Conservation (phyloP, 1,284 basidiomycete genomes). For the Papiliotrema nemorosa region DNA sequence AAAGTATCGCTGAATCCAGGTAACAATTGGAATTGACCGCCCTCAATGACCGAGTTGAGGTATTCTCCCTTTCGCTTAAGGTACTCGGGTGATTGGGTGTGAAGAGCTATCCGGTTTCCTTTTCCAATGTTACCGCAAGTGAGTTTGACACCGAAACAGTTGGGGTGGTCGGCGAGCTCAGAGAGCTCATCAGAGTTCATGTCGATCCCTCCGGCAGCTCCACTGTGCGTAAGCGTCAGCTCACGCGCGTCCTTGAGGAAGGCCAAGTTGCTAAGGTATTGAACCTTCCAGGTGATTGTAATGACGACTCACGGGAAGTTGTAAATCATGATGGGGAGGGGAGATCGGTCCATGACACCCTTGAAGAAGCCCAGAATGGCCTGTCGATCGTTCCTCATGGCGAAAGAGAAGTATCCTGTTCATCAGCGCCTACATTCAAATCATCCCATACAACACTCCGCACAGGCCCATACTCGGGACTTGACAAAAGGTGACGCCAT, state of each 20-base stretch:
- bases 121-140: conserved; percentile 84
- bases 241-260: background rate
- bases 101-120: conserved; percentile 66
- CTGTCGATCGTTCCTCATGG: conserved; percentile 48
- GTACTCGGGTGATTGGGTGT: conserved; percentile 44
- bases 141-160: conserved; percentile 83
- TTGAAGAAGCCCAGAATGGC: conserved; percentile 51
- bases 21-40: conserved; percentile 44
- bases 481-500: background rate
- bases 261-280: background rate
- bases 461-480: too few species aligned
- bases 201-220: conserved; percentile 72
- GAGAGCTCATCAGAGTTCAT: conserved; percentile 77
- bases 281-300: too few species aligned
- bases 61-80: conserved; percentile 26
- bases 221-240: conserved; percentile 16
- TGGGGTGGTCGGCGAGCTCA: conserved; percentile 70
- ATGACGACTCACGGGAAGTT: conserved; percentile 67
- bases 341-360: conserved; percentile 74
- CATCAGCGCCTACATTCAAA: too few species aligned
- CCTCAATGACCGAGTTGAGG: conserved; percentile 24
- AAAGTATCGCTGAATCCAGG: conserved; percentile 48
- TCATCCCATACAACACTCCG: too few species aligned
- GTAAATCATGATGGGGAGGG: conserved; percentile 84
- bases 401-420: conserved; percentile 51